Base-by-base conservation (phyloP, 257 asterid species). In the Salvia hispanica region DNA sequence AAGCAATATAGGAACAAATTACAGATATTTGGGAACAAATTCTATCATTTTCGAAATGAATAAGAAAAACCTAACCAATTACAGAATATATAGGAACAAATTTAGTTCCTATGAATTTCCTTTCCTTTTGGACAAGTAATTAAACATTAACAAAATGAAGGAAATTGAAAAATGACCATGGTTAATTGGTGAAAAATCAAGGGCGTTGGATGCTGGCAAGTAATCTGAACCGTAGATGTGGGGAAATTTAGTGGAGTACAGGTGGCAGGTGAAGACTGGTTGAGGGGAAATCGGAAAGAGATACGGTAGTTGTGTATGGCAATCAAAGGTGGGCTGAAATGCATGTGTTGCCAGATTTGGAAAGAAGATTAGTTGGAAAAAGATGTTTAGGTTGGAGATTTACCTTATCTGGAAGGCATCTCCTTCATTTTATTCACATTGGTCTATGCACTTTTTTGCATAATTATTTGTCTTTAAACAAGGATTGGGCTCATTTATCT, bases 391-490 rank as follows among this genome's bases (percentile, higher is more conserved):
- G 83, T 81, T 76, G 63, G 58, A 34, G 45, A 36, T 15, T 82
- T 82, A 48, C 82, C 82, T 15, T 55, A 67, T 57, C 42, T 31
- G 78, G 78, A 72, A 75, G 69, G 70, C 46, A 40, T 80, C 15
- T 34, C 77, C 21, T 10, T 34, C 37, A 34, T 34, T 34, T 34
- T 5, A 34, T 5, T 34, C 39, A 34, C 39, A 34, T 34, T 0
- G 31, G 31, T 18, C 31, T 25, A 25, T 25, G 31, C 31, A 25
- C 39, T 34, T 34, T 34, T 5, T 34, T 34, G 3, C 39, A 34
- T 34, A 34, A 34, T 34, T 4, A 34, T 34, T 34, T 34, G 37
- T 34, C 39, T 34, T 34, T 34, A 34, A 34, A 4, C 5, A 34
- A 34, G 39, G 39, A 34, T 34, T 34, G 6, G 39, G 5, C 6